phyloP scores from a whole-genome alignment of 495 filamentous ascomycete species.

The Glutinoglossum americanum region DNA sequence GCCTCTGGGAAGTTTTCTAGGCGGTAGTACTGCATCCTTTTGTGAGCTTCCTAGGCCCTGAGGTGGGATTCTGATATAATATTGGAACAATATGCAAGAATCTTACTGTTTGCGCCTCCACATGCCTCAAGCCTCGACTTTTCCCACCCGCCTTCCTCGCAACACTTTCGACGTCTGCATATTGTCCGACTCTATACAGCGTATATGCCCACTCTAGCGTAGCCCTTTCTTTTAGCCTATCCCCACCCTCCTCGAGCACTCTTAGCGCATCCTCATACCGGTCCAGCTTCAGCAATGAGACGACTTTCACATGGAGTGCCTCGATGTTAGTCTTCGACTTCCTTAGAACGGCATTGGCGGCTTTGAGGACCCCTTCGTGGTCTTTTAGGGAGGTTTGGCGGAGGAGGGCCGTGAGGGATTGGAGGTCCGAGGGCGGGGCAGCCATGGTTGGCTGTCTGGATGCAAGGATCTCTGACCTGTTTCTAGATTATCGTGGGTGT shows the following conservation, averaged over 20 bases:
- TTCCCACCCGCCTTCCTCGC: slow-evolving; percentile 25
- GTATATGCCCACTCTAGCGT: slow-evolving; percentile 73
- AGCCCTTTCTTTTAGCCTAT: slow-evolving; percentile 41
- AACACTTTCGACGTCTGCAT: slow-evolving; percentile 44
- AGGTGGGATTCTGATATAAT: neutral
- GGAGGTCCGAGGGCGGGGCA: slow-evolving; percentile 12
- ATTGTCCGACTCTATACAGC: slow-evolving; percentile 64
- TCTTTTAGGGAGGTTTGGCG: slow-evolving; percentile 43
- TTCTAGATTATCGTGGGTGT: too few relatives aligned
- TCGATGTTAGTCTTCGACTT: slow-evolving; percentile 38
- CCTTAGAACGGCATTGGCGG: slow-evolving; percentile 46
- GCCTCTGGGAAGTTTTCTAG: slow-evolving; percentile 60
- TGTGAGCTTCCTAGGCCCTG: neutral
- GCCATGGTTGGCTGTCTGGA: neutral
- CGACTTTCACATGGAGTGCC: slow-evolving; percentile 55
- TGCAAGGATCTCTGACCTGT: neutral
- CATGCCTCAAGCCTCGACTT: slow-evolving; percentile 48
- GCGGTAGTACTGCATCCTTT: slow-evolving; percentile 41
- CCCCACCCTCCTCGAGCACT: slow-evolving; percentile 48
- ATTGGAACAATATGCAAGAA: neutral
- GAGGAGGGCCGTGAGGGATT: slow-evolving; percentile 34
- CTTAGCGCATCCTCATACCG: slow-evolving; percentile 76
- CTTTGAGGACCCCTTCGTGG: slow-evolving; percentile 47
- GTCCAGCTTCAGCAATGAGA: slow-evolving; percentile 83
- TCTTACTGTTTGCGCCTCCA: slow-evolving; percentile 69